Conservation (phyloP, 352 stramenopile species). For the Phytophthora macrochlamydospora region DNA sequence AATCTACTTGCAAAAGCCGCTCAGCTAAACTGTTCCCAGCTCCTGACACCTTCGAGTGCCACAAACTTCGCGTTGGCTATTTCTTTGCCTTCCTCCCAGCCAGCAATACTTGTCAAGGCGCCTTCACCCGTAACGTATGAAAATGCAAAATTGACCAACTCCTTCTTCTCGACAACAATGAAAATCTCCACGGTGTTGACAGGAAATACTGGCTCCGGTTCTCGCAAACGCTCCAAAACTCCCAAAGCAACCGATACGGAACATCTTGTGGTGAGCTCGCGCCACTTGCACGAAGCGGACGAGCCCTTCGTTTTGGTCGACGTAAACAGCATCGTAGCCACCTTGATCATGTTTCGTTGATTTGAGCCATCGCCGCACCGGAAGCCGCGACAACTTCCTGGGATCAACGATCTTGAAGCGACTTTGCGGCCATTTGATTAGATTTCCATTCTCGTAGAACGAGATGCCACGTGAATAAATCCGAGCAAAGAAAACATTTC, state of each 20-base stretch:
- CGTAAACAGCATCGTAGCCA: constrained; percentile 19
- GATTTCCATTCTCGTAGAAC: constrained; percentile 4
- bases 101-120: neutral
- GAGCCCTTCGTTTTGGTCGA: constrained; percentile 6
- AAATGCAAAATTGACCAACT: constrained; percentile 3
- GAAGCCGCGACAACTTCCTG: neutral
- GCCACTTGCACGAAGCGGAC: constrained; percentile 16
- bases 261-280: neutral
- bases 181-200: constrained; percentile 13
- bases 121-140: neutral
- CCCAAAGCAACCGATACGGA: constrained; percentile 7
- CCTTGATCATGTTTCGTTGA: constrained; percentile 4
- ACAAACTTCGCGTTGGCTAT: neutral
- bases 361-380: constrained; percentile 2
- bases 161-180: constrained; percentile 2
- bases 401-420: constrained; percentile 1
- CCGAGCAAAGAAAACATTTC: constrained; percentile 10
- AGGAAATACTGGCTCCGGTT: neutral
- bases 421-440: constrained; percentile 1
- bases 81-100: constrained; percentile 5
- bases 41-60: constrained; percentile 4
- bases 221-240: neutral
- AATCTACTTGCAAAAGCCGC: no score
- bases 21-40: constrained; percentile 2
- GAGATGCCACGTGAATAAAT: constrained; percentile 3